phyloP scores from a whole-genome alignment of 2,329 filamentous ascomycete species.

The Aspergillus fructus region DNA sequence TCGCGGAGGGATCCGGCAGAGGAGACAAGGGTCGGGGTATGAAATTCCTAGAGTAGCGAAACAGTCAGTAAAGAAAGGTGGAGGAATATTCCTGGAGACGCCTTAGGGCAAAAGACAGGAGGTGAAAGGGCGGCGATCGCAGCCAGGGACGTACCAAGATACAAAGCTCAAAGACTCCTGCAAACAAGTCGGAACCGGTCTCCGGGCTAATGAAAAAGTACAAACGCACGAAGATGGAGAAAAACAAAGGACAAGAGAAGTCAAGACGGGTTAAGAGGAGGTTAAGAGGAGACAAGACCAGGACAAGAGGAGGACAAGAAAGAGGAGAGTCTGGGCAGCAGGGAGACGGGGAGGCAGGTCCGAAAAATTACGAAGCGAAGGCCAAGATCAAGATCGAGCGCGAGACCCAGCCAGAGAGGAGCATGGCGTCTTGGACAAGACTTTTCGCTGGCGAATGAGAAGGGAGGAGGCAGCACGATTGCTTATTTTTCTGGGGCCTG shows the following conservation, averaged over 20 bases:
- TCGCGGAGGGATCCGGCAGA: slow-evolving; percentile 10
- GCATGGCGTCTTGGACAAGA: slow-evolving; percentile 8
- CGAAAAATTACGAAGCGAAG: slow-evolving; percentile 14
- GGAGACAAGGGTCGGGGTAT: background rate
- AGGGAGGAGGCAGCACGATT: background rate
- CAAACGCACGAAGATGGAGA: slow-evolving; percentile 6
- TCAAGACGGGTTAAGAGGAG: slow-evolving; percentile 12
- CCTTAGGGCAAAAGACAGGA: background rate
- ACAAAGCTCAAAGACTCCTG: background rate
- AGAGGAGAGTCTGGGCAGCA: slow-evolving; percentile 15
- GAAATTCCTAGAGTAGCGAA: slow-evolving; percentile 3
- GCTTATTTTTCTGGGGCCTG: slow-evolving; percentile 11
- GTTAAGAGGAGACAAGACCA: slow-evolving; percentile 1
- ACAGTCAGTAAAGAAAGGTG: background rate
- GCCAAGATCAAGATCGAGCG: slow-evolving; percentile 18
- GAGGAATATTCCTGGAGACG: background rate
- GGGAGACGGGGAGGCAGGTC: slow-evolving; percentile 4
- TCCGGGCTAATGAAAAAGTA: background rate
- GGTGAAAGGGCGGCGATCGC: slow-evolving; percentile 1
- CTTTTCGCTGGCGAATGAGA: slow-evolving; percentile 9
- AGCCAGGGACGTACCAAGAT: background rate
- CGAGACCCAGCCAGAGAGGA: slow-evolving; percentile 13
- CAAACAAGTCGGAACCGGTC: background rate
- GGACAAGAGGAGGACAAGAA: slow-evolving; percentile 15
- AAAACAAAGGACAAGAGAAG: slow-evolving; percentile 8